Evolutionary conservation across 768 basidiomycete genomes (phyloP), one percentile per base, ranked within the genome.

Genomic region (Termitomyces sp.): DNA sequence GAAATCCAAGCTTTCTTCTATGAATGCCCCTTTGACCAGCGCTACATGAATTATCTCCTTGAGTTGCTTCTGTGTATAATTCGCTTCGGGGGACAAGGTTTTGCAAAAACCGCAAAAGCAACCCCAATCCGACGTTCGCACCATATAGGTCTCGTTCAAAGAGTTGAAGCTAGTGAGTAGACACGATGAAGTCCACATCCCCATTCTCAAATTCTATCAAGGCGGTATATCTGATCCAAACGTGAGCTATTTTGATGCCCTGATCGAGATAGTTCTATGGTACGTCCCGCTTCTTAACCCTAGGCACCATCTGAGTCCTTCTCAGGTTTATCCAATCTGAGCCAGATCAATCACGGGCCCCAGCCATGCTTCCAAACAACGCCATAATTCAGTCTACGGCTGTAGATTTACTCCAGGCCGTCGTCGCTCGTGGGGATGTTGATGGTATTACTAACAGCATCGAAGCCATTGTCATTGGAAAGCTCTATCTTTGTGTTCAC

Each of bases 61-160:
- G 92, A 94, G 58, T 84, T 83, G 18, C 72, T 98, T 2, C 75
- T 92, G 12, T 85, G 86, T 0, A 77, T 97, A 12, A 82, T 90
- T 54, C 83, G 86, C 36, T 95, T 94, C 66, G 95, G 95, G 1
- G 94, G 94, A 2, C 90, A 92, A 70, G 92, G 91, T 0, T 89
- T 97, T 66, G 79, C 84, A 47, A 90, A 90, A 64, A 80, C 87
- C 2, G 86, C 90, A 0, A 81, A 87, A 54, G 77, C 78, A 13
- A 84, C 85, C 1, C 72, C 75, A 12, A 74, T 94, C 54, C 83
- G 80, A 60, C 82, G 86, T 33, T 86, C 91, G 4, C 75, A 83
- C 40, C 83, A 92, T 66, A 59, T 76, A 6, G 84, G 78, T 3
- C 72, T 98, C 9, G 65, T 84, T 9, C 76, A 83, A 58, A 78